Evolutionary conservation across 208 protist species (phyloP).

Genomic region (Trichomonas vaginalis): DNA sequence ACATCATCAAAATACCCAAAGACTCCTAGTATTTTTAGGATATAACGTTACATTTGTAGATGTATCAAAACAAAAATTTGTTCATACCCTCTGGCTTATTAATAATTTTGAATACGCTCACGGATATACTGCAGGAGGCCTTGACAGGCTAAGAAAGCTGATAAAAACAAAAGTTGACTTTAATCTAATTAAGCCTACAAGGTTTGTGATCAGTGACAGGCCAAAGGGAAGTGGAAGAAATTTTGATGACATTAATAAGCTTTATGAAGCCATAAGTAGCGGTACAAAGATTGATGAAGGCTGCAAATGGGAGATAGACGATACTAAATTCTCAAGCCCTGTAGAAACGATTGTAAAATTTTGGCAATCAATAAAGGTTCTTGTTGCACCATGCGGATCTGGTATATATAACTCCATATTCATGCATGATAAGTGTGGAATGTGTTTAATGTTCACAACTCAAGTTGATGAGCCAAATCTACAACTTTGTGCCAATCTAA

Average conservation of each 20-base stretch:
- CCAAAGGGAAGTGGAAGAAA: not conserved
- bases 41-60: not conserved
- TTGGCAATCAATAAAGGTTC: not conserved
- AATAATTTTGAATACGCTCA: not conserved
- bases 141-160: not conserved
- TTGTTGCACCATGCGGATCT: not conserved
- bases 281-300: not conserved
- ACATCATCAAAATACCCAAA: not conserved
- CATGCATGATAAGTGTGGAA: not conserved
- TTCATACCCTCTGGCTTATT: not conserved
- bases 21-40: not conserved
- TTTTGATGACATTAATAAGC: not conserved
- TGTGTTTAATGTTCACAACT: not conserved
- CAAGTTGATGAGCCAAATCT: not conserved
- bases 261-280: not conserved
- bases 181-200: not conserved
- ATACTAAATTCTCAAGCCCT: not conserved
- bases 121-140: not conserved
- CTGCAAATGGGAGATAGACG: not conserved
- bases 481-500: not conserved
- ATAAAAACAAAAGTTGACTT: not conserved
- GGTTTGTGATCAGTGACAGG: not conserved
- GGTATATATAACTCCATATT: not conserved
- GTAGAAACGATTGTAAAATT: not conserved
- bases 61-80: not conserved